phyloP scores from a whole-genome alignment of 768 basidiomycete species.

The Mrakia gelida region DNA sequence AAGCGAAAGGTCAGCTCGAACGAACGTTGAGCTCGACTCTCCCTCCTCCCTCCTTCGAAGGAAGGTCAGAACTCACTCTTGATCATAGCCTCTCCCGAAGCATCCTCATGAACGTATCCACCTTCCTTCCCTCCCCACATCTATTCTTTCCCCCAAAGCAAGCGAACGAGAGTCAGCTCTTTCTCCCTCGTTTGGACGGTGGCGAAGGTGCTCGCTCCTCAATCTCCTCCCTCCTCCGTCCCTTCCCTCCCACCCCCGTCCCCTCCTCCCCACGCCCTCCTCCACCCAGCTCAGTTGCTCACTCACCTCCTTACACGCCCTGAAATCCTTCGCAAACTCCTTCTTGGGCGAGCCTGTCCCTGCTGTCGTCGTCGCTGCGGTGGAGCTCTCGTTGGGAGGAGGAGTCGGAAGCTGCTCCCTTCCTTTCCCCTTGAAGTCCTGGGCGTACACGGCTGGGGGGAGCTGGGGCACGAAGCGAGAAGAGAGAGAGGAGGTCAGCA shows the following conservation, averaged over 20 bases:
- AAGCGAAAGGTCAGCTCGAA: neutral
- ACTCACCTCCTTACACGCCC: neutral
- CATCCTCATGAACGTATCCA: slow-evolving; percentile 1
- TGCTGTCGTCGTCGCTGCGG: neutral
- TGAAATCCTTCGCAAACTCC: neutral
- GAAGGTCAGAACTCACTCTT: neutral
- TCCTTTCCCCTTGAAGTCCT: neutral
- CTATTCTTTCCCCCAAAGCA: neutral
- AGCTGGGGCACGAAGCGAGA: neutral
- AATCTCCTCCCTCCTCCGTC: neutral
- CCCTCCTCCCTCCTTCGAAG: too few species aligned
- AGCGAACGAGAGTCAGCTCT: neutral
- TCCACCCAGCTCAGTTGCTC: neutral
- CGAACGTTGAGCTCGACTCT: neutral
- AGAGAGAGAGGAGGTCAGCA: neutral
- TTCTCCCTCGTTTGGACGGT: neutral
- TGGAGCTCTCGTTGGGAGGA: neutral
- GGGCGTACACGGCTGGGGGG: neutral
- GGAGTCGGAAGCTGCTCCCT: neutral
- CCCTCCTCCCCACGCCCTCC: too few species aligned
- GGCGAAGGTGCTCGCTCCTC: neutral
- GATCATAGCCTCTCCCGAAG: neutral
- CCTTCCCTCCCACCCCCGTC: neutral
- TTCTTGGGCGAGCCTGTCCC: neutral
- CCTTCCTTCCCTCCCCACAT: slow-evolving; percentile 1